phyloP scores from a whole-genome alignment of 345 rosid genomes.

The Arabis alpina region DNA sequence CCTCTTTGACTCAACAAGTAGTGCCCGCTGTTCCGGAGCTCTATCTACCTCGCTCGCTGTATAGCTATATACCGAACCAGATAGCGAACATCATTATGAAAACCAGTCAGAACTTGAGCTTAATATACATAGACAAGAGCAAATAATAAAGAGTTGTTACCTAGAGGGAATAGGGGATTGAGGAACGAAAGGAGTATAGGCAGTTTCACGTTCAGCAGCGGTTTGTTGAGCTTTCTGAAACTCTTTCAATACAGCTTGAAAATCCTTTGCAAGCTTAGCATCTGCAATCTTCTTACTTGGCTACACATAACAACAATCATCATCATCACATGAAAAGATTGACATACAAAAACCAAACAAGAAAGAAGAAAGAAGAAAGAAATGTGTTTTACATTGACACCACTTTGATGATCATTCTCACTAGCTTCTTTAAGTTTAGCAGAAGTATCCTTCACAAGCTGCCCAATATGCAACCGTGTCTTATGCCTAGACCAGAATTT shows the following conservation, averaged over 20 bases:
- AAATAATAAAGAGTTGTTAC: slow-evolving; percentile 1
- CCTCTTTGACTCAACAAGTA: slow-evolving; percentile 46
- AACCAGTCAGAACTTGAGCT: neutral
- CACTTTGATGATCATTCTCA: slow-evolving; percentile 77
- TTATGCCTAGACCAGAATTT: slow-evolving; percentile 69
- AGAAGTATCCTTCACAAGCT: slow-evolving; percentile 94
- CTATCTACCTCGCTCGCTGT: slow-evolving; percentile 37
- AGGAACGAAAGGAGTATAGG: slow-evolving; percentile 61
- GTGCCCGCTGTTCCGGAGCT: slow-evolving; percentile 34
- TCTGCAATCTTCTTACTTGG: slow-evolving; percentile 92
- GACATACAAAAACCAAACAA: neutral
- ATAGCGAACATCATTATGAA: neutral
- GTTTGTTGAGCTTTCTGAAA: slow-evolving; percentile 97
- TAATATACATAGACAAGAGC: neutral
- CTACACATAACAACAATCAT: slow-evolving; percentile 45
- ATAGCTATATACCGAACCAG: slow-evolving; percentile 48
- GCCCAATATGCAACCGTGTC: slow-evolving; percentile 83
- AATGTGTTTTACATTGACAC: slow-evolving; percentile 57
- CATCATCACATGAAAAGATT: neutral
- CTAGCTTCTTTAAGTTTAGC: slow-evolving; percentile 94
- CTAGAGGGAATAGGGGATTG: slow-evolving; percentile 46
- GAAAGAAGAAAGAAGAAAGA: neutral
- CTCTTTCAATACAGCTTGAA: slow-evolving; percentile 92
- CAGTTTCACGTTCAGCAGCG: slow-evolving; percentile 93
- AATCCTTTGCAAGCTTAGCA: slow-evolving; percentile 98